Evolutionary conservation across 1,284 basidiomycete genomes (phyloP).

Genomic region (Cutaneotrichosporon sp.): DNA sequence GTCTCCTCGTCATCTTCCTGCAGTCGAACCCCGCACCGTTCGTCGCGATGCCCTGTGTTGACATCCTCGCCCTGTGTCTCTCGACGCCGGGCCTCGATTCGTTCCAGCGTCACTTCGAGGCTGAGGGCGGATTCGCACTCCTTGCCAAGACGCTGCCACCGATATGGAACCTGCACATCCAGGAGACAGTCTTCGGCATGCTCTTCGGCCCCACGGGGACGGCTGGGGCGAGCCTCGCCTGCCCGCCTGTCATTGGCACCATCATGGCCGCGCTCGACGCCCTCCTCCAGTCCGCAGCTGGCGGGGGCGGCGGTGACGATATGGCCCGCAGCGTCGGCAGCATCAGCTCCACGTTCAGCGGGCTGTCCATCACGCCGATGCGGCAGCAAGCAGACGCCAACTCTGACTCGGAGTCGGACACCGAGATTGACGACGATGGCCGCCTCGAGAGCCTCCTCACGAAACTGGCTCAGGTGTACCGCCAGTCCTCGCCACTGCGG

Average conservation of each 20-base stretch:
- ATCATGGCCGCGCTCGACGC: conserved; percentile 42
- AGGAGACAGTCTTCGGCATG: conserved; percentile 35
- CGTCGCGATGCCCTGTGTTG: conserved; percentile 45
- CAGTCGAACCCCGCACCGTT: conserved; percentile 48
- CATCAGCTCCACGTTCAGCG: not conserved
- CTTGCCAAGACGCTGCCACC: conserved; percentile 40
- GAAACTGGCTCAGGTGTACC: conserved; percentile 34
- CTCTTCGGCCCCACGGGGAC: conserved; percentile 28
- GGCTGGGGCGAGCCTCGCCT: conserved; percentile 26
- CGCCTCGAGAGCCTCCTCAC: conserved; percentile 36
- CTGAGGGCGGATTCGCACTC: conserved; percentile 51
- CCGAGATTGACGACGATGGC: conserved; percentile 24
- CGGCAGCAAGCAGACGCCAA: not conserved
- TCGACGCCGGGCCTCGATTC: conserved; percentile 40
- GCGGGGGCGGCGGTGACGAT: conserved; percentile 10
- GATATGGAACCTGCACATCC: conserved; percentile 43
- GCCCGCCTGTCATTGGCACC: conserved; percentile 34
- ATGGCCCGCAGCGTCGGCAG: conserved; percentile 7
- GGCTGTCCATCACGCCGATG: not conserved
- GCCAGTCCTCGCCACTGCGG: conserved; percentile 36
- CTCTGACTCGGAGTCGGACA: not conserved
- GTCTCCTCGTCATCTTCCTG: conserved; percentile 52
- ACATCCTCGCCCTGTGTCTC: conserved; percentile 42
- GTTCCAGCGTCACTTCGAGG: conserved; percentile 51
- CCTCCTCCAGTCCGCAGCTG: conserved; percentile 38